A percentile compares a stretch with the other conserved stretches of the same genome.
phyloP scores from a whole-genome alignment of 257 asterid genomes.

The Scutellaria baicalensis region DNA sequence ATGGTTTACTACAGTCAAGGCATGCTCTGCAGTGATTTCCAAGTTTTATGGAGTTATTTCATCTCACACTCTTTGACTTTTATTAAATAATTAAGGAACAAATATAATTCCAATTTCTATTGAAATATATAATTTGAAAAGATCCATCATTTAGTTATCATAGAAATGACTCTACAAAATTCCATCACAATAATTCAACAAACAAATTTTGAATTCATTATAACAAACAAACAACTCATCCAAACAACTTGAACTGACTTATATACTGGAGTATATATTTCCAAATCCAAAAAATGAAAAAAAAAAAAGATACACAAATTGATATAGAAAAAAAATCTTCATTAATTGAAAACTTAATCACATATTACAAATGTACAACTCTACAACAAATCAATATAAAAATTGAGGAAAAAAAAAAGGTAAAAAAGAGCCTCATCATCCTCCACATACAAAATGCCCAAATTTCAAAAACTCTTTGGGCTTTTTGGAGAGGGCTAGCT shows the following conservation, averaged over 20 bases:
- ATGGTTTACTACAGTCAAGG: neutral
- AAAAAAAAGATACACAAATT: too few species aligned
- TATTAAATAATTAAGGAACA: neutral
- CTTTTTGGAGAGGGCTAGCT: conserved; percentile 56
- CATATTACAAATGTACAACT: conserved; percentile 25
- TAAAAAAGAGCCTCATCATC: conserved; percentile 40
- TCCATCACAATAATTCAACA: too few species aligned
- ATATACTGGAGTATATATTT: too few species aligned
- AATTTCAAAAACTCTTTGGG: conserved; percentile 37
- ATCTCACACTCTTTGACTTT: neutral
- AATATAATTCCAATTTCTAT: neutral
- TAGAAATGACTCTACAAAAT: too few species aligned
- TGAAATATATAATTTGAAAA: neutral
- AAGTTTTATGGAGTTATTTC: neutral
- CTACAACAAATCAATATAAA: neutral
- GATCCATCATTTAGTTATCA: too few species aligned
- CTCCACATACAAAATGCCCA: conserved; percentile 43
- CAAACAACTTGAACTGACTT: too few species aligned
- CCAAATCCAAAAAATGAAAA: too few species aligned
- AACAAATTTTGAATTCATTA: too few species aligned
- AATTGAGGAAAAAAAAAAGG: neutral
- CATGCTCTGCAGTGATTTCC: neutral
- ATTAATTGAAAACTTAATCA: conserved; percentile 6
- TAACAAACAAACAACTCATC: too few species aligned
- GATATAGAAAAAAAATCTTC: neutral